Evolutionary conservation across 805 yeast genomes (phyloP).

Genomic region (Scheffersomyces ergatensis): DNA sequence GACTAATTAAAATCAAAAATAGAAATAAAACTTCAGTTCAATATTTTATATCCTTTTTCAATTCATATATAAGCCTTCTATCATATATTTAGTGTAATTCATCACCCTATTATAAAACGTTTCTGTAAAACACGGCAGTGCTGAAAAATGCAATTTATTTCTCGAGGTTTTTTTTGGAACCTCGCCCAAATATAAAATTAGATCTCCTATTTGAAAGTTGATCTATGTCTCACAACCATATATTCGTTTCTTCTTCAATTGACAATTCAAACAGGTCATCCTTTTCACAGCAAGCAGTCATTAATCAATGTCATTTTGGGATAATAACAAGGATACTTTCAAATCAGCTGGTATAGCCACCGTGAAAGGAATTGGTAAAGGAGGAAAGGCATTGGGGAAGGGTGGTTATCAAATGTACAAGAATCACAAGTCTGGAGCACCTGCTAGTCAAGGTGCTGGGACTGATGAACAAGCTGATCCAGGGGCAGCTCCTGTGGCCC

Average conservation of each 20-base stretch:
- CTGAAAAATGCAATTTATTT: too few species aligned
- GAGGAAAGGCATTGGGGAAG: conserved; percentile 46
- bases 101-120: too few species aligned
- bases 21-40: too few species aligned
- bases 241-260: background rate
- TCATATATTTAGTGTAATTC: too few species aligned
- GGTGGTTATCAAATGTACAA: conserved; percentile 54
- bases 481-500: conserved; percentile 1
- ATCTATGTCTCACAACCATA: background rate
- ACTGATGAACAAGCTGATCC: background rate
- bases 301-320: conserved; percentile 25
- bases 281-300: background rate
- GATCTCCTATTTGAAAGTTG: too few species aligned
- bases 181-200: too few species aligned
- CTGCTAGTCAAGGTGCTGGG: background rate
- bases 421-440: conserved; percentile 15
- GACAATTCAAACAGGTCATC: too few species aligned
- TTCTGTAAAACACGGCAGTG: too few species aligned
- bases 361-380: conserved; percentile 49
- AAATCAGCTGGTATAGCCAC: conserved; percentile 50
- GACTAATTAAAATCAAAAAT: background rate
- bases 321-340: conserved; percentile 49
- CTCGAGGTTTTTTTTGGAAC: too few species aligned
- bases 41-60: too few species aligned
- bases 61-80: too few species aligned